Percentiles rank a stretch among this genome's conserved stretches.
These are phyloP conservation scores for Boletus patriciae DNA, from an alignment of 768 basidiomycete genomes.

Conservation along the genomic window DNA sequence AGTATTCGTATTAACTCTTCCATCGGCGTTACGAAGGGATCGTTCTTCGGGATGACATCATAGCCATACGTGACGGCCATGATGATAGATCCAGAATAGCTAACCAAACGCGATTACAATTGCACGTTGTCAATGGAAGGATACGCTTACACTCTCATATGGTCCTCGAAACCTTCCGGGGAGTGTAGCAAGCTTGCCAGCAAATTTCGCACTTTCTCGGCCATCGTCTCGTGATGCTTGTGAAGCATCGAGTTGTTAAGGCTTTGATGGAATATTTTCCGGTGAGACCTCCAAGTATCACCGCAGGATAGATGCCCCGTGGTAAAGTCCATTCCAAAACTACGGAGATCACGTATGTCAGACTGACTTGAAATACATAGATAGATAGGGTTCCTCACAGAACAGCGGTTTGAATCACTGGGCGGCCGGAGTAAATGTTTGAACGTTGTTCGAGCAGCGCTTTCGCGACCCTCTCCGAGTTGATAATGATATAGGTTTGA, in stretches of 20 bases:
- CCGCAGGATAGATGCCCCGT: constrained; percentile 22
- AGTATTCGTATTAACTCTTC: constrained; percentile 9
- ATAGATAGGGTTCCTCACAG: constrained; percentile 5
- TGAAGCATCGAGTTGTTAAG: constrained; percentile 12
- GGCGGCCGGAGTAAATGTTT: constrained; percentile 23
- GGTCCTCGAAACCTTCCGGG: constrained; percentile 16
- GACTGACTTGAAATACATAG: neutral
- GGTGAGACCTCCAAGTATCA: constrained; percentile 17
- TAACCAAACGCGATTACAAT: neutral
- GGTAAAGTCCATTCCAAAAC: constrained; percentile 27
- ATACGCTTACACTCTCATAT: constrained; percentile 23
- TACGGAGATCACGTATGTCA: constrained; percentile 1
- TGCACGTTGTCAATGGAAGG: neutral
- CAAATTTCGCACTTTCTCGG: constrained; percentile 2
- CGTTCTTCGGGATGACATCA: constrained; percentile 17
- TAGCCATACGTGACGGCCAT: constrained; percentile 25
- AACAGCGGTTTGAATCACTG: constrained; percentile 3
- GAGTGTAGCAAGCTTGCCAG: constrained; percentile 11
- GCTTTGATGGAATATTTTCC: constrained; percentile 17
- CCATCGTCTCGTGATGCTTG: constrained; percentile 14
- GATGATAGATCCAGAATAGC: constrained; percentile 20
- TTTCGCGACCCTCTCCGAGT: constrained; percentile 23
- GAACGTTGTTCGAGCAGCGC: constrained; percentile 29
- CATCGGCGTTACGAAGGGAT: constrained; percentile 18
- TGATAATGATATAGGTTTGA: constrained; percentile 25